phyloP scores from a whole-genome alignment of 176 grass and related monocot species.

The Miscanthus lutarioriparius region DNA sequence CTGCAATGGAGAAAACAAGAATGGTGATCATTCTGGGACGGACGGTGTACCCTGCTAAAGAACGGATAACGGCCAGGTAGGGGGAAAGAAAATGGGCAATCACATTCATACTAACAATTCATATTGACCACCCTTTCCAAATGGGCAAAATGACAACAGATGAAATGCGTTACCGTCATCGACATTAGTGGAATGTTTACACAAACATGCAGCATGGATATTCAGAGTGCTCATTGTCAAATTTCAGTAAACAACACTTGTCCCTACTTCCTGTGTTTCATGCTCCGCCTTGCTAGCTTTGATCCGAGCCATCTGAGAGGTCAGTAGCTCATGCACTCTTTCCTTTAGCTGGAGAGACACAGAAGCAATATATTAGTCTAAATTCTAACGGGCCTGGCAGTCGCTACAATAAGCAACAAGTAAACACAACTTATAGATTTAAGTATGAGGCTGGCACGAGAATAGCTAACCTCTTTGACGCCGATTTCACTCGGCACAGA shows the following conservation, averaged over 20 bases:
- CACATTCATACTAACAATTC: neutral
- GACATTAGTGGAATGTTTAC: neutral
- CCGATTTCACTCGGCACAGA: constrained; percentile 57
- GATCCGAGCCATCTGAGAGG: constrained; percentile 64
- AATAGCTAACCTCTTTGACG: constrained; percentile 56
- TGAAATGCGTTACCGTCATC: neutral
- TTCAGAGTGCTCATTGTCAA: neutral
- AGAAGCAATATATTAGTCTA: constrained; percentile 1
- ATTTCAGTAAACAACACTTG: neutral
- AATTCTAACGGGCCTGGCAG: neutral
- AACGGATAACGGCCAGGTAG: no score
- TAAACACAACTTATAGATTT: neutral
- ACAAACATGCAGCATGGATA: neutral
- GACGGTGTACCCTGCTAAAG: no score
- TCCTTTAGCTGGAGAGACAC: constrained; percentile 56
- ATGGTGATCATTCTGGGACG: no score
- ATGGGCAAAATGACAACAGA: neutral
- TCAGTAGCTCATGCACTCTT: constrained; percentile 65
- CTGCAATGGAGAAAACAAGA: no score
- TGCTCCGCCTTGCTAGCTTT: neutral
- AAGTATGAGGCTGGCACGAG: neutral
- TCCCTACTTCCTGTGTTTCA: neutral
- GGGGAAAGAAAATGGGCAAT: neutral
- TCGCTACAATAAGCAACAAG: neutral
- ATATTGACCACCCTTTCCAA: neutral